These are phyloP conservation scores for Astragalus glycyphyllos DNA, from an alignment of 306 rosid species.

Conservation along the genomic window DNA sequence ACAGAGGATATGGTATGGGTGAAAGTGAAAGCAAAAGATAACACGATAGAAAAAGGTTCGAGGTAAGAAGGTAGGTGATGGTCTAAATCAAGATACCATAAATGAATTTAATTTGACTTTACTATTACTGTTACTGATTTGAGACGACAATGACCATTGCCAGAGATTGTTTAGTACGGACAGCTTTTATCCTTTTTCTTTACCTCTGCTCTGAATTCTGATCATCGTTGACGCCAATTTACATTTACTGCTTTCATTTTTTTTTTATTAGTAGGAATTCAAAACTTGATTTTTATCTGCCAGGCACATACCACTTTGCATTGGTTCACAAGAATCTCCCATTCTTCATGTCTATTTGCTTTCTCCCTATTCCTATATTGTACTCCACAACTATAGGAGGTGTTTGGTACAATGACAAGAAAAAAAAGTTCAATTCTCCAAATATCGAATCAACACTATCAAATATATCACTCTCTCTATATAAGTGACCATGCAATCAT, in stretches of 20 bases:
- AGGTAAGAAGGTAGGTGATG: neutral
- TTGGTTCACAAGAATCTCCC: neutral
- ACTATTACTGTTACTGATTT: conserved; percentile 38
- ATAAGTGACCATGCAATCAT: too few species aligned
- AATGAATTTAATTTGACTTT: conserved; percentile 60
- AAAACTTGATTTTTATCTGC: conserved; percentile 19
- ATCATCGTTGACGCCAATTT: conserved; percentile 35
- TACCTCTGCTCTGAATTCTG: neutral
- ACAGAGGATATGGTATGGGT: neutral
- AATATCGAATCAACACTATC: too few species aligned
- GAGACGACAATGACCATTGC: conserved; percentile 41
- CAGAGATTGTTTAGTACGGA: conserved; percentile 36
- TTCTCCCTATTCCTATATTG: too few species aligned
- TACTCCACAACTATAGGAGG: too few species aligned
- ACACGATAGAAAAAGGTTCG: neutral
- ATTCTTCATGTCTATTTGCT: neutral
- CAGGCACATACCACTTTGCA: neutral
- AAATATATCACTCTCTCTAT: too few species aligned
- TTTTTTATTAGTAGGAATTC: neutral
- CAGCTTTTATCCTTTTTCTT: conserved; percentile 20
- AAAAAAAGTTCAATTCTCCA: too few species aligned
- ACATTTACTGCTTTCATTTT: neutral
- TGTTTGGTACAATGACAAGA: too few species aligned
- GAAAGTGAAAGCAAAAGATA: conserved; percentile 39
- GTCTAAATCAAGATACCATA: conserved; percentile 25